phyloP scores from a whole-genome alignment of 345 rosid species.

The Euclidium syriacum region DNA sequence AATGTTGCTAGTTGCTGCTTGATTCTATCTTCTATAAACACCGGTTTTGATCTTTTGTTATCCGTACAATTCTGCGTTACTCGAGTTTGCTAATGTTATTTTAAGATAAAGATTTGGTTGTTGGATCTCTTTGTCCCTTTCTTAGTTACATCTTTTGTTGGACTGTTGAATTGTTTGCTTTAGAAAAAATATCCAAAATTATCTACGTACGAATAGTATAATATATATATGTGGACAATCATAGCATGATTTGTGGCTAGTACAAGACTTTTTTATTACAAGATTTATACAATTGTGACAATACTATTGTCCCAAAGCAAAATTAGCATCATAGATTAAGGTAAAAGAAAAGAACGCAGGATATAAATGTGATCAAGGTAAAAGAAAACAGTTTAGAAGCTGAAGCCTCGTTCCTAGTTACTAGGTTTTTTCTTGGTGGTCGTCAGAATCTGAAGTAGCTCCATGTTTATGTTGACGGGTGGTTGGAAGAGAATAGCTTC shows the following conservation, averaged over 20 bases:
- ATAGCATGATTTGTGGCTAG: too few relatives aligned
- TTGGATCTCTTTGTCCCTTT: neutral
- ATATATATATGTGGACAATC: too few relatives aligned
- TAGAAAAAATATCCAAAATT: too few relatives aligned
- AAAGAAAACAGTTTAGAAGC: too few relatives aligned
- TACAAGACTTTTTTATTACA: neutral
- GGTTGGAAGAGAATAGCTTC: constrained; percentile 42
- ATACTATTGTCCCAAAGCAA: neutral
- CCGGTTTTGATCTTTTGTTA: neutral
- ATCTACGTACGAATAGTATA: too few relatives aligned
- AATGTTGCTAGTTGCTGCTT: neutral
- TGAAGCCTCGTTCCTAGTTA: neutral
- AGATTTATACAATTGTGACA: too few relatives aligned
- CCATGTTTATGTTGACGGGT: constrained; percentile 43
- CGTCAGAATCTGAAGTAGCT: constrained; percentile 34
- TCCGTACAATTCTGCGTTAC: neutral
- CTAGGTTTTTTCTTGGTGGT: constrained; percentile 20
- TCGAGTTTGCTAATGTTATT: too few relatives aligned
- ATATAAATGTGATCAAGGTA: neutral
- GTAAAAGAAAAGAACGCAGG: neutral
- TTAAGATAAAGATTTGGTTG: too few relatives aligned
- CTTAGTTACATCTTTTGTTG: too few relatives aligned
- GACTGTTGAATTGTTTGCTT: too few relatives aligned
- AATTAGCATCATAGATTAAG: neutral
- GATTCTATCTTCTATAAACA: neutral